These are phyloP conservation scores for Phytophthora nicotianae DNA, from an alignment of 352 stramenopile species.

Conservation along the genomic window DNA sequence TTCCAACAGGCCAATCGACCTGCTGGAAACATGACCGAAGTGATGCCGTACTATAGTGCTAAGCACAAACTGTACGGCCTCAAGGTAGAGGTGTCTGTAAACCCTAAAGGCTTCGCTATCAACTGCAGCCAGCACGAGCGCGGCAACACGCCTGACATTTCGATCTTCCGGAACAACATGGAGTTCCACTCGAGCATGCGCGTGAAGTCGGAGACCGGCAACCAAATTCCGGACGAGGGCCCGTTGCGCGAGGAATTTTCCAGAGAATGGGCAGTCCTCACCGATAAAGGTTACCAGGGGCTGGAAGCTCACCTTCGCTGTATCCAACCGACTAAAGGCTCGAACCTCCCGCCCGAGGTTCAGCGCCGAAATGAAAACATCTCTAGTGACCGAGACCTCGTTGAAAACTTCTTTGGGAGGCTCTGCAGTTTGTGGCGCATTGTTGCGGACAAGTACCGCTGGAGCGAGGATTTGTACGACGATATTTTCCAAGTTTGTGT, in stretches of 20 bases:
- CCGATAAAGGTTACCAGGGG: not conserved
- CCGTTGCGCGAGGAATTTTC: not conserved
- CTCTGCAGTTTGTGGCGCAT: not conserved
- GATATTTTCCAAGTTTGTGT: too few relatives aligned
- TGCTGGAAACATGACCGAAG: not conserved
- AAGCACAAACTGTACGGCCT: not conserved
- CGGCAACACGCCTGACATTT: not conserved
- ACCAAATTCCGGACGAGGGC: too few relatives aligned
- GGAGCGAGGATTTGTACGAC: not conserved
- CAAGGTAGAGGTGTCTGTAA: too few relatives aligned
- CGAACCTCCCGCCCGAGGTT: too few relatives aligned
- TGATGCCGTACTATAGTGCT: not conserved
- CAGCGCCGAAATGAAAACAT: too few relatives aligned
- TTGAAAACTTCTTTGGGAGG: not conserved
- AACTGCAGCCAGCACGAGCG: too few relatives aligned
- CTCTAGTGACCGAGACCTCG: too few relatives aligned
- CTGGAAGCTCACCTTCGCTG: not conserved
- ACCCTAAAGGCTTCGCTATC: too few relatives aligned
- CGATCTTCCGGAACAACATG: not conserved
- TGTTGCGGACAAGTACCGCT: not conserved
- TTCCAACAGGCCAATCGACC: not conserved
- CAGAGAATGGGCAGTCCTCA: not conserved
- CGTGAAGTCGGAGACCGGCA: not conserved
- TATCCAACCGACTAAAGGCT: too few relatives aligned
- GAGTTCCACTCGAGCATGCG: not conserved